A percentile compares a stretch with the other conserved stretches of the same genome.
Evolutionary conservation across 2,329 filamentous ascomycete species (phyloP).

Genomic region (Endoconidiophora polonica): DNA sequence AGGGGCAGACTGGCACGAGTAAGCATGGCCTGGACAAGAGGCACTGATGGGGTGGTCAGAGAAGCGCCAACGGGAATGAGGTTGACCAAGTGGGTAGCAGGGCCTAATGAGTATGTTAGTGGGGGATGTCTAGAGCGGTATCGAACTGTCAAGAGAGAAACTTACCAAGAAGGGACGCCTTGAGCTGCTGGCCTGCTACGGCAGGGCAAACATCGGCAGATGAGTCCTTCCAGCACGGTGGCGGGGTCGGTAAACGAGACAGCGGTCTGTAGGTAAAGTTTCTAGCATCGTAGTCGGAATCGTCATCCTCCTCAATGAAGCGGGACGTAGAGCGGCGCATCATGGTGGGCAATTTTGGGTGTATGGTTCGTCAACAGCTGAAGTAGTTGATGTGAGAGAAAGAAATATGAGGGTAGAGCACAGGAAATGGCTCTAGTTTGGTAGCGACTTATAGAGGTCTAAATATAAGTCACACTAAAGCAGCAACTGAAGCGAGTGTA

Average conservation of each 20-base stretch:
- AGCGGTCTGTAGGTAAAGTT: slow-evolving; percentile 49
- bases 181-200: slow-evolving; percentile 29
- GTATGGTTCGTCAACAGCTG: neutral
- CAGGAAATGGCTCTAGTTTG: neutral
- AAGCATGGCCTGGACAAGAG: slow-evolving; percentile 44
- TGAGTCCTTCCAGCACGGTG: slow-evolving; percentile 34
- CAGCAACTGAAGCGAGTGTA: no score
- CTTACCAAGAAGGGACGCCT: slow-evolving; percentile 24
- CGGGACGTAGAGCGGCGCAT: slow-evolving; percentile 14
- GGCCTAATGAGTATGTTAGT: slow-evolving; percentile 27
- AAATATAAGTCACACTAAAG: no score
- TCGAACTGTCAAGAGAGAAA: slow-evolving; percentile 6
- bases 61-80: slow-evolving; percentile 48
- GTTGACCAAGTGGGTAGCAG: slow-evolving; percentile 49
- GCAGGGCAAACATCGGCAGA: slow-evolving; percentile 19
- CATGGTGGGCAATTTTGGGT: neutral
- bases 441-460: neutral
- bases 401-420: neutral
- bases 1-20: slow-evolving; percentile 39
- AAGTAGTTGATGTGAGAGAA: neutral
- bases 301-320: slow-evolving; percentile 13
- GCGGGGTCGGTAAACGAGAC: slow-evolving; percentile 51
- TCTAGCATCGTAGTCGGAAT: slow-evolving; percentile 28
- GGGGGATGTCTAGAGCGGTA: neutral
- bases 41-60: slow-evolving; percentile 38